Conservation (phyloP, 495 filamentous ascomycete species). For the Xylaria curta region DNA sequence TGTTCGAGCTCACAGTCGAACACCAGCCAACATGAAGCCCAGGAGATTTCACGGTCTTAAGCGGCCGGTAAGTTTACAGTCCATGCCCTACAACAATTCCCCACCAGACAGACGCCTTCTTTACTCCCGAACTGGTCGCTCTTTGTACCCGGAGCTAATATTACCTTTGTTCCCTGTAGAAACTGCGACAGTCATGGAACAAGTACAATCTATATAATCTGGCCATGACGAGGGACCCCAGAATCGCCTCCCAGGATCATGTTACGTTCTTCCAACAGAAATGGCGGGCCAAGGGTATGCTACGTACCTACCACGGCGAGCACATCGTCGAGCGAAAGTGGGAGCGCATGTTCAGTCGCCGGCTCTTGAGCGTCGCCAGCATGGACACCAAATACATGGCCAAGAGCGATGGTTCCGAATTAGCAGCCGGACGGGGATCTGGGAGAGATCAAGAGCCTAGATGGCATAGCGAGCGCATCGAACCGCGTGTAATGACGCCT, state of each 20-base stretch:
- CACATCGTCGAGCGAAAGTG: slow-evolving; percentile 89
- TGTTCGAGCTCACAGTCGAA: slow-evolving; percentile 27
- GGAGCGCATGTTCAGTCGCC: slow-evolving; percentile 86
- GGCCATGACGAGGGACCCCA: slow-evolving; percentile 45
- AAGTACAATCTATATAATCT: slow-evolving; percentile 97
- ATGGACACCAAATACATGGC: slow-evolving; percentile 84
- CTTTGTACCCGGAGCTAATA: background rate
- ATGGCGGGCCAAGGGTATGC: slow-evolving; percentile 83
- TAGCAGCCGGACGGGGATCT: slow-evolving; percentile 81
- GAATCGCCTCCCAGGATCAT: slow-evolving; percentile 33
- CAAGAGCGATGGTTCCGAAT: slow-evolving; percentile 75
- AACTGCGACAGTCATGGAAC: slow-evolving; percentile 95
- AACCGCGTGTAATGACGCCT: slow-evolving; percentile 57
- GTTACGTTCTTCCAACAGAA: slow-evolving; percentile 96
- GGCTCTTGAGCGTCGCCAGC: slow-evolving; percentile 77
- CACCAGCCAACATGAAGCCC: slow-evolving; percentile 57
- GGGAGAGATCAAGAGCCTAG: slow-evolving; percentile 55
- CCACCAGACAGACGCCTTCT: too few species aligned
- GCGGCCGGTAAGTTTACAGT: slow-evolving; percentile 56
- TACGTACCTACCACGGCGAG: slow-evolving; percentile 92
- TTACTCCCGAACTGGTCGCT: background rate
- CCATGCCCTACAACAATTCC: background rate
- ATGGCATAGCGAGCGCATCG: background rate
- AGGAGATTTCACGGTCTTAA: slow-evolving; percentile 70
- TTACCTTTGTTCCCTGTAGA: slow-evolving; percentile 58